phyloP scores from a whole-genome alignment of 257 asterid species.

The Thymus mandschuricus region DNA sequence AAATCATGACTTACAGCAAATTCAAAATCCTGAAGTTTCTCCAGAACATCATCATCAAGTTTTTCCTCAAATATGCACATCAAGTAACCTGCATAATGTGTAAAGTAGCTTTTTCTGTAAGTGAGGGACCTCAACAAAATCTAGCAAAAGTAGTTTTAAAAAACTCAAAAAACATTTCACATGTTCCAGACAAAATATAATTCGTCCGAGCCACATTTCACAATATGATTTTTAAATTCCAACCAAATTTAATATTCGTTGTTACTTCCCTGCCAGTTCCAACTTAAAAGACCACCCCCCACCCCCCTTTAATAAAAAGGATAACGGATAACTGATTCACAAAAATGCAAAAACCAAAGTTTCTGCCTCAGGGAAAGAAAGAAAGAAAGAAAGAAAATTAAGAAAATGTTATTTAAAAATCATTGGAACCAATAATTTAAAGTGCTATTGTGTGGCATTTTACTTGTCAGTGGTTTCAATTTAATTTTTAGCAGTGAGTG shows the following conservation, averaged over 20 bases:
- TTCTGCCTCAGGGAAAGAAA: background rate
- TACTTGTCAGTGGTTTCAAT: background rate
- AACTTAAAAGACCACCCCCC: background rate
- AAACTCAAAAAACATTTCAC: conserved; percentile 15
- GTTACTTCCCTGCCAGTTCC: background rate
- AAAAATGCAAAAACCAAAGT: background rate
- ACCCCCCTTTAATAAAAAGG: background rate
- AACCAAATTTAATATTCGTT: background rate
- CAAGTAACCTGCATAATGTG: conserved; percentile 77
- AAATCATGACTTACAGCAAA: conserved; percentile 68
- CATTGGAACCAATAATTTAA: background rate
- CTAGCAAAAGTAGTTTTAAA: conserved; percentile 17
- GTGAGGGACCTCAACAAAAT: conserved; percentile 21
- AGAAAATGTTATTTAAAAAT: background rate
- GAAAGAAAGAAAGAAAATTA: background rate
- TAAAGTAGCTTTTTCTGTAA: conserved; percentile 13
- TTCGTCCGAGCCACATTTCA: background rate
- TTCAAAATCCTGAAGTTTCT: conserved; percentile 84
- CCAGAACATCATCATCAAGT: conserved; percentile 63
- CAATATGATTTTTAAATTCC: conserved; percentile 17
- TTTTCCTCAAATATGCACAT: conserved; percentile 86
- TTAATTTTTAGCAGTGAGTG: background rate
- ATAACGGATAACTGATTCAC: background rate
- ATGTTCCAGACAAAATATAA: conserved; percentile 15
- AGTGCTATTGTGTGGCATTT: background rate